Base-by-base conservation (phyloP, 352 stramenopile genomes). In the Globisporangium splendens region DNA sequence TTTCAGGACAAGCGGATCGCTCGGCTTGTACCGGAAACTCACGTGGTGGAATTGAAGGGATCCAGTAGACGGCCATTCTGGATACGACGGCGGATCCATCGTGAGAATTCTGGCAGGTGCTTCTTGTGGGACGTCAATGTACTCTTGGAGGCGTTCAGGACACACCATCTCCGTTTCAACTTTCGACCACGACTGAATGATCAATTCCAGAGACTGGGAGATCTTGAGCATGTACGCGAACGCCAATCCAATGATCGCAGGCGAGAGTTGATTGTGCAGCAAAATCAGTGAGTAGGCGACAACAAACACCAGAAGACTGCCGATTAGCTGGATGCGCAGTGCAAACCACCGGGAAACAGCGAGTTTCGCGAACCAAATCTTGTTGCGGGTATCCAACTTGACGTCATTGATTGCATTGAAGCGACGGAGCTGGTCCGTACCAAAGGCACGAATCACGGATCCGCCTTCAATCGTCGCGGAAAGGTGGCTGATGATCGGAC, bases 271-370 rank as follows among this genome's bases (percentile, higher is more conserved):
- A 11, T 77, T 39, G 22, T 55, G 67, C 0, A 75, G 60, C 12
- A 85, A 10, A n/a, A 81, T 68, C 6, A 97, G 64, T n/a, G 61
- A 69, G 2, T 31, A 46, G 4, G 62, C 41, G 15, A 75, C 50
- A 13, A 69, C 89, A 50, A 99, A 88, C 0, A 99, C 61, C 35
- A 86, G 33, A 38, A 97, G 55, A 62, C 96, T 87, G 1, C 93
- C 79, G 2, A 98, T 63, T 15, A 79, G 38, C 72, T 94, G 64
- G 46, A 94, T 83, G 24, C 77, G 69, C 5, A 86, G 47, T 1
- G 62, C 72, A 49, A 82, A 83, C 76, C 77, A 85, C 43, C 71
- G 62, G 11, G 67, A 75, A 7, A 83, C 69, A 11, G 62, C 70
- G 1, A 83, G 56, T 18, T 70, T 56, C 5, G 59, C 66, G 22